Percentiles rank a stretch among this genome's conserved stretches.
Evolutionary conservation across 495 filamentous ascomycete species (phyloP).

Genomic region (Lophiostoma macrostomum): DNA sequence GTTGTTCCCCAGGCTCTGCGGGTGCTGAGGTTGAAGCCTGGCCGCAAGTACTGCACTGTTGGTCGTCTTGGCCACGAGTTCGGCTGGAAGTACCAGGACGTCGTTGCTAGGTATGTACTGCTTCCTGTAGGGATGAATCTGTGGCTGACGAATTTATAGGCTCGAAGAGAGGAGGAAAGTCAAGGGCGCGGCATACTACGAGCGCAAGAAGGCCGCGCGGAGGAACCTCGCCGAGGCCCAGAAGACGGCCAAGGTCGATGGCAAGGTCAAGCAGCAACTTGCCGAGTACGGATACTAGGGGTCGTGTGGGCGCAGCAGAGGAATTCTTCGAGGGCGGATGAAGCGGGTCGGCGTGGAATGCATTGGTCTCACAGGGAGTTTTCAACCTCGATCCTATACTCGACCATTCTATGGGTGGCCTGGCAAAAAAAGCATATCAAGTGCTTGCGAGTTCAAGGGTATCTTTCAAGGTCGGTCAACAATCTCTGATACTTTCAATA

Average conservation of each 20-base stretch:
- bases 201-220: slow-evolving; percentile 93
- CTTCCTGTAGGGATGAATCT: not conserved
- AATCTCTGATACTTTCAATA: slow-evolving; percentile 21
- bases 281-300: slow-evolving; percentile 69
- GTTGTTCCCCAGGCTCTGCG: slow-evolving; percentile 97
- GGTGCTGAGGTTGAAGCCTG: slow-evolving; percentile 90
- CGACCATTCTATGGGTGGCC: slow-evolving; percentile 21
- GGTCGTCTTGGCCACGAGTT: slow-evolving; percentile 97
- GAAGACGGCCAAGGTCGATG: slow-evolving; percentile 85
- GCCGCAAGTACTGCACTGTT: slow-evolving; percentile 99
- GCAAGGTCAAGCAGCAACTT: slow-evolving; percentile 65
- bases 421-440: slow-evolving; percentile 30
- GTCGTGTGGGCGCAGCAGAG: not conserved
- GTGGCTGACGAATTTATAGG: slow-evolving; percentile 52
- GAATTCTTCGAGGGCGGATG: slow-evolving; percentile 16
- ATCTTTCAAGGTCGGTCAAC: slow-evolving; percentile 29
- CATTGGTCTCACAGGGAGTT: slow-evolving; percentile 27
- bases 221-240: slow-evolving; percentile 86
- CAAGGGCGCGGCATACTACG: slow-evolving; percentile 98
- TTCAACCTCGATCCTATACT: slow-evolving; percentile 29
- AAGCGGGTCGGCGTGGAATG: slow-evolving; percentile 26
- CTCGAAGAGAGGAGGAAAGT: slow-evolving; percentile 99
- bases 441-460: slow-evolving; percentile 29
- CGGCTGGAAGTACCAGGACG: slow-evolving; percentile 99
- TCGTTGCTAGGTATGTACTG: slow-evolving; percentile 83